A percentile compares a stretch with the other conserved stretches of the same genome.
These are phyloP conservation scores for Trichoderma reesei DNA, from an alignment of 495 filamentous ascomycete genomes.

Conservation along the genomic window DNA sequence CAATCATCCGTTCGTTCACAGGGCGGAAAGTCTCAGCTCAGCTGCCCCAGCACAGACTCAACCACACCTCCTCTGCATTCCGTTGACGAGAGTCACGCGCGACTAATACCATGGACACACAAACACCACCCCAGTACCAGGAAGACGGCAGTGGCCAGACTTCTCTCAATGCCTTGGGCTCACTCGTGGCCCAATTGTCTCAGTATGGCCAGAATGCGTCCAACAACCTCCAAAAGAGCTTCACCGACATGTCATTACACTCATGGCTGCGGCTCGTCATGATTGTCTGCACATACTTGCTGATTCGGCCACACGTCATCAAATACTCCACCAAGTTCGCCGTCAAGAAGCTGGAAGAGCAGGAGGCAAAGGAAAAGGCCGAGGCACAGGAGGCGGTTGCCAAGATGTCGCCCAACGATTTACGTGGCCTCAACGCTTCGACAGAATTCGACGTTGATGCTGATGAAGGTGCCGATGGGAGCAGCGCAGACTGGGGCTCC, in stretches of 20 bases:
- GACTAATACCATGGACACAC: background rate
- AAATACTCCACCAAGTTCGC: constrained; percentile 36
- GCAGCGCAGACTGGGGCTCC: constrained; percentile 42
- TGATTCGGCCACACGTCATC: constrained; percentile 57
- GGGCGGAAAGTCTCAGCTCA: background rate
- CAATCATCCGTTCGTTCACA: background rate
- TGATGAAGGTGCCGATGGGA: constrained; percentile 39
- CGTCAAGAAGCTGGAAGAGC: constrained; percentile 35
- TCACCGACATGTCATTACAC: constrained; percentile 42
- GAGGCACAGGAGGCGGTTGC: constrained; percentile 18
- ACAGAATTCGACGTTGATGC: constrained; percentile 45
- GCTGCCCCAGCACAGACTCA: background rate
- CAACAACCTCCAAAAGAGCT: constrained; percentile 45
- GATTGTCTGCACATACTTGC: constrained; percentile 50
- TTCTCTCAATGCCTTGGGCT: background rate
- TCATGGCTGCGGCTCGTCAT: constrained; percentile 54
- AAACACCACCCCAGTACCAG: background rate
- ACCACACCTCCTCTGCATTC: background rate
- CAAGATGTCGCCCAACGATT: constrained; percentile 38
- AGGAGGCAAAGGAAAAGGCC: constrained; percentile 23
- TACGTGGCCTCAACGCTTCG: constrained; percentile 41
- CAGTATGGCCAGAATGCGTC: constrained; percentile 33
- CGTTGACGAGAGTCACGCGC: background rate
- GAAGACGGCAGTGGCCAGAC: background rate
- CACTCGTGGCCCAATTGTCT: background rate